These are phyloP conservation scores for Saprolegnia diclina DNA, from an alignment of 352 stramenopile genomes.

Conservation along the genomic window DNA sequence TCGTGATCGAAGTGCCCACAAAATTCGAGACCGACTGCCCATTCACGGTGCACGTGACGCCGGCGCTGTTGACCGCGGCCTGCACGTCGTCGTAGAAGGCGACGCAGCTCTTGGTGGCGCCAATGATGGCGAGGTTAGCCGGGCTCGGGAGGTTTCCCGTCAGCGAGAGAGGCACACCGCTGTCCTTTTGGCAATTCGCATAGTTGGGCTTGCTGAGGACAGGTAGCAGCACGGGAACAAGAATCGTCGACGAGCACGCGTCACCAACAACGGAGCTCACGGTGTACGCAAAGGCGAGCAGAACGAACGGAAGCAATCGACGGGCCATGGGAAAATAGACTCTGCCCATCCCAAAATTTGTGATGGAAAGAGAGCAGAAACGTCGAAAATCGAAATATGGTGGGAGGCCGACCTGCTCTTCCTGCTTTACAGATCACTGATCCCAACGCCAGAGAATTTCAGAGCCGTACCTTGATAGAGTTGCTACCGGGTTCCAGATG, in stretches of 20 bases:
- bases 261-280: neutral
- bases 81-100: neutral
- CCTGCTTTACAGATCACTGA: too few species aligned
- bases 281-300: neutral
- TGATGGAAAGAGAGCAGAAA: too few species aligned
- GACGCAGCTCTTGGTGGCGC: neutral
- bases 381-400: too few species aligned
- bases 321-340: too few species aligned
- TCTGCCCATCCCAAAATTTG: too few species aligned
- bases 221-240: neutral
- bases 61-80: neutral
- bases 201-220: neutral
- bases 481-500: too few species aligned
- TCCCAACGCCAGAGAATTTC: too few species aligned
- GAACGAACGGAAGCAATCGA: neutral
- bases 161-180: neutral
- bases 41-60: neutral
- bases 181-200: slow-evolving; percentile 4
- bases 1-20: slow-evolving; percentile 7
- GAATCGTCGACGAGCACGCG: neutral
- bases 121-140: neutral
- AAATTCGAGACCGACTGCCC: neutral
- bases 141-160: neutral
- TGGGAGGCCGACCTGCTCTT: too few species aligned
- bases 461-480: too few species aligned